Percentiles rank a stretch among this genome's conserved stretches.
Evolutionary conservation across 805 yeast species (phyloP).

Genomic region (Saccharomycopsis amapae): DNA sequence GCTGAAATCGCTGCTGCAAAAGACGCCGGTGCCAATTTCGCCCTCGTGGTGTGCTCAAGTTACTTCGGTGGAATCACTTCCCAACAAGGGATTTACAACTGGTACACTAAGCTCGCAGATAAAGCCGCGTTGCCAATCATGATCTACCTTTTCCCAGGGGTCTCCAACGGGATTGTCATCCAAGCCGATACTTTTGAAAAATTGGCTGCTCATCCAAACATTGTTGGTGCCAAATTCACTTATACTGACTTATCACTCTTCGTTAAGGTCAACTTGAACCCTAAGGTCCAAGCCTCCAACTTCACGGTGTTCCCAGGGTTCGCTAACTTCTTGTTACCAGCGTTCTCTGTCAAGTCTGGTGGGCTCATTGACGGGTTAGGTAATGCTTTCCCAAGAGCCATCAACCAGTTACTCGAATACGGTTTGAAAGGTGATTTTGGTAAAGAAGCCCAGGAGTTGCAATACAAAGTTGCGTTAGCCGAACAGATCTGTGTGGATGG

Average conservation of each 20-base stretch:
- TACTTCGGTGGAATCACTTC: slow-evolving; percentile 32
- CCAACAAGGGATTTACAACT: slow-evolving; percentile 31
- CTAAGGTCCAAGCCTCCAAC: slow-evolving; percentile 32
- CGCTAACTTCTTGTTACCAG: slow-evolving; percentile 45
- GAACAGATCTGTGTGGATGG: slow-evolving; percentile 29
- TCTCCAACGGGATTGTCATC: slow-evolving; percentile 30
- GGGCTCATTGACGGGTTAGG: slow-evolving; percentile 49
- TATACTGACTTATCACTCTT: slow-evolving; percentile 45
- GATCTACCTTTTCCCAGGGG: slow-evolving; percentile 34
- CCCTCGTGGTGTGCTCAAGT: slow-evolving; percentile 31
- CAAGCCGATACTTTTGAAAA: slow-evolving; percentile 25
- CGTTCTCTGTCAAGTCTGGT: slow-evolving; percentile 35
- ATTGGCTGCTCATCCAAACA: slow-evolving; percentile 30
- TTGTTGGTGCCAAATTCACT: slow-evolving; percentile 37
- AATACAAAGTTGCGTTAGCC: slow-evolving; percentile 37
- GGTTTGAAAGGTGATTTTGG: slow-evolving; percentile 32
- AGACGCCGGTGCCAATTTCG: slow-evolving; percentile 32
- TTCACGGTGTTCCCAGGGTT: slow-evolving; percentile 44
- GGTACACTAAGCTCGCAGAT: slow-evolving; percentile 29
- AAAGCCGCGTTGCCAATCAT: slow-evolving; percentile 31
- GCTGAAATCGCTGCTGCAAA: slow-evolving; percentile 26
- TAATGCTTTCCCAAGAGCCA: slow-evolving; percentile 44
- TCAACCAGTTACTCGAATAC: slow-evolving; percentile 33
- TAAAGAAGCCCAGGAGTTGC: slow-evolving; percentile 37
- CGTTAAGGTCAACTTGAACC: slow-evolving; percentile 39